Conservation (phyloP, 2,329 filamentous ascomycete genomes). For the Neofusicoccum laricinum region DNA sequence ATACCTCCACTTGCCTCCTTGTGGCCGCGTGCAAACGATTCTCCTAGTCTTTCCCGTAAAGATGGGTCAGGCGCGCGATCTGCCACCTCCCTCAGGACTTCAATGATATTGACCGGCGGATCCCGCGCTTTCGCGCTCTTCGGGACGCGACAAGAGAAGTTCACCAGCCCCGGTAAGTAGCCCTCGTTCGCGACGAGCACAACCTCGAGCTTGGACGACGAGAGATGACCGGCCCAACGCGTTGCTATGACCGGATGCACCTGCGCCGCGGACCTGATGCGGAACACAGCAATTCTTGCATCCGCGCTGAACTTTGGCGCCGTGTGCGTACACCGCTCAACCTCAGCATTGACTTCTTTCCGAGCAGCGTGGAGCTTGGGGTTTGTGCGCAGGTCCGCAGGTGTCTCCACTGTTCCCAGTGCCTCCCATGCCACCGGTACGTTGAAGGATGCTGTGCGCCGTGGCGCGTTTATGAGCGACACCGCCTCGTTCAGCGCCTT, state of each 20-base stretch:
- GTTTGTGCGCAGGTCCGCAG: conserved; percentile 52
- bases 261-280: conserved; percentile 59
- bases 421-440: conserved; percentile 61
- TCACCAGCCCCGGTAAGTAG: conserved; percentile 61
- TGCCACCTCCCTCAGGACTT: conserved; percentile 54
- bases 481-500: conserved; percentile 63
- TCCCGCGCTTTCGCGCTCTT: conserved; percentile 53
- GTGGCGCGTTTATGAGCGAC: conserved; percentile 62
- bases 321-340: conserved; percentile 59
- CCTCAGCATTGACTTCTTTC: conserved; percentile 59
- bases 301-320: conserved; percentile 64
- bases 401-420: conserved; percentile 50
- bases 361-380: conserved; percentile 52
- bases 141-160: conserved; percentile 65
- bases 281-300: conserved; percentile 60
- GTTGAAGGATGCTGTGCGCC: conserved; percentile 60
- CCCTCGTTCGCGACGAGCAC: conserved; percentile 66
- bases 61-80: conserved; percentile 27
- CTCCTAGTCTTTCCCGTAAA: conserved; percentile 53
- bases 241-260: conserved; percentile 67
- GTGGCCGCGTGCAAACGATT: conserved; percentile 64
- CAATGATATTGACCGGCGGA: conserved; percentile 62
- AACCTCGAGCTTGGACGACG: conserved; percentile 59
- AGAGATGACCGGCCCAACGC: conserved; percentile 61
- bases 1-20: conserved; percentile 67